A percentile compares a stretch with the other conserved stretches of the same genome.
Conservation (phyloP, 2,329 filamentous ascomycete species). For the Trichoderma atroviride region DNA sequence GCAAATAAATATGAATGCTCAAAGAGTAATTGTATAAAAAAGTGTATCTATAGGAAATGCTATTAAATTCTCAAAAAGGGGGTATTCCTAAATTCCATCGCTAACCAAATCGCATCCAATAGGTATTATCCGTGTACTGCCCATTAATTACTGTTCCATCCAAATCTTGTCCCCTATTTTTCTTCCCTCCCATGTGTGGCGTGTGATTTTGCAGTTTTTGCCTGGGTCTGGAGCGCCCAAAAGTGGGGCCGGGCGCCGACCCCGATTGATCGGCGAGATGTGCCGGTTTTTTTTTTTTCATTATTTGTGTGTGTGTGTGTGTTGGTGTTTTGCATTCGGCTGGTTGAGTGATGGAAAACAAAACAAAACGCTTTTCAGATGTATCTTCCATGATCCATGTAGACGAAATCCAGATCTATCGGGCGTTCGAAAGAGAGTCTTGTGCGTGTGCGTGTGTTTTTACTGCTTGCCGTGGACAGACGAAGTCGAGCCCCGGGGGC, state of each 20-base stretch:
- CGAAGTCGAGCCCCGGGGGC: background rate
- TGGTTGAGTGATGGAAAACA: background rate
- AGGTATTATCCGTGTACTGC: background rate
- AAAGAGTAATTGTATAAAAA: background rate
- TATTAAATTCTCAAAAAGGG: constrained; percentile 3
- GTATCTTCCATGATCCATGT: background rate
- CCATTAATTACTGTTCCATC: background rate
- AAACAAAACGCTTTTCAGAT: background rate
- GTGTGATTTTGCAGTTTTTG: background rate
- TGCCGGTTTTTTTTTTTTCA: background rate
- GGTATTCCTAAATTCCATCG: constrained; percentile 19
- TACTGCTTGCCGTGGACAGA: constrained; percentile 11
- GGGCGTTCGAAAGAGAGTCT: background rate
- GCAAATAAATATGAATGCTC: background rate
- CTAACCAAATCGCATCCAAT: background rate
- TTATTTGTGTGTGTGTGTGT: background rate
- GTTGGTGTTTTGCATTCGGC: background rate
- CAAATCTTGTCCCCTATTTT: background rate
- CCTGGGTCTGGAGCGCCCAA: background rate
- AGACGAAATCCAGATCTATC: background rate
- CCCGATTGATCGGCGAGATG: constrained; percentile 4
- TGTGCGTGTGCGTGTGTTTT: too few species aligned
- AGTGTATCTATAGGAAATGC: background rate
- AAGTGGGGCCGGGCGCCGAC: constrained; percentile 18
- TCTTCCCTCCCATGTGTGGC: background rate